Percentiles rank a stretch among this genome's conserved stretches.
Conservation (phyloP, 2,329 filamentous ascomycete species). For the Cercospora janseana region DNA sequence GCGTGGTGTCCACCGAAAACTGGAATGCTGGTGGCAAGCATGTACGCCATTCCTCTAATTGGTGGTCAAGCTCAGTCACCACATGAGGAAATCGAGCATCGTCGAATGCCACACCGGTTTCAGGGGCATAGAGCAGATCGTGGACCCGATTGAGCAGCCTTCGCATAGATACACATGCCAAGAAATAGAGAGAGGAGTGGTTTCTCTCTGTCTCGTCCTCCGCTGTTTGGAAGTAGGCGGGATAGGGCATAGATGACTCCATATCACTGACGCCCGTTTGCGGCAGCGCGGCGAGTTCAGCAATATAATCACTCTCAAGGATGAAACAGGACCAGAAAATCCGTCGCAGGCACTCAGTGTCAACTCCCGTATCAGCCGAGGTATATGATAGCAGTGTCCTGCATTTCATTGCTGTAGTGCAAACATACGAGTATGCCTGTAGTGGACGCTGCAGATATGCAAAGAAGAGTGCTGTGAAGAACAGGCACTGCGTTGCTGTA, state of each 20-base stretch:
- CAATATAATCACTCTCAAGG: slow-evolving; percentile 20
- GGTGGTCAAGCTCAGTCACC: slow-evolving; percentile 19
- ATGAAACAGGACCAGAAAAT: slow-evolving; percentile 22
- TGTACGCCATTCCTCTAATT: slow-evolving; percentile 19
- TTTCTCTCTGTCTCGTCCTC: slow-evolving; percentile 15
- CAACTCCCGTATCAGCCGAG: slow-evolving; percentile 18
- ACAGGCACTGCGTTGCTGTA: slow-evolving; percentile 17
- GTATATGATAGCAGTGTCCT: slow-evolving; percentile 18
- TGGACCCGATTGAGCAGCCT: slow-evolving; percentile 20
- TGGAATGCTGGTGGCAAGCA: slow-evolving; percentile 16
- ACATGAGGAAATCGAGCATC: slow-evolving; percentile 21
- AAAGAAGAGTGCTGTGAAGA: slow-evolving; percentile 22
- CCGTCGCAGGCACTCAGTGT: slow-evolving; percentile 17
- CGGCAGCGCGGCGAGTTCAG: slow-evolving; percentile 17
- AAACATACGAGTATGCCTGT: slow-evolving; percentile 19
- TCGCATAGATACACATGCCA: slow-evolving; percentile 21
- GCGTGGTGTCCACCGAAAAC: slow-evolving; percentile 7
- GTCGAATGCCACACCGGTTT: slow-evolving; percentile 19
- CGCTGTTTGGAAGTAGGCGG: slow-evolving; percentile 12
- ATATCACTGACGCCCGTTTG: slow-evolving; percentile 19
- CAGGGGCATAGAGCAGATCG: slow-evolving; percentile 18
- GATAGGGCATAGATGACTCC: slow-evolving; percentile 16
- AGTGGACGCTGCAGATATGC: slow-evolving; percentile 19
- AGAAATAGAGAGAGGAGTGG: slow-evolving; percentile 17
- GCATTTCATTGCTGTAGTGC: slow-evolving; percentile 18